Evolutionary conservation across 2,329 filamentous ascomycete species (phyloP).

Genomic region (Hypoxylon rubiginosum): DNA sequence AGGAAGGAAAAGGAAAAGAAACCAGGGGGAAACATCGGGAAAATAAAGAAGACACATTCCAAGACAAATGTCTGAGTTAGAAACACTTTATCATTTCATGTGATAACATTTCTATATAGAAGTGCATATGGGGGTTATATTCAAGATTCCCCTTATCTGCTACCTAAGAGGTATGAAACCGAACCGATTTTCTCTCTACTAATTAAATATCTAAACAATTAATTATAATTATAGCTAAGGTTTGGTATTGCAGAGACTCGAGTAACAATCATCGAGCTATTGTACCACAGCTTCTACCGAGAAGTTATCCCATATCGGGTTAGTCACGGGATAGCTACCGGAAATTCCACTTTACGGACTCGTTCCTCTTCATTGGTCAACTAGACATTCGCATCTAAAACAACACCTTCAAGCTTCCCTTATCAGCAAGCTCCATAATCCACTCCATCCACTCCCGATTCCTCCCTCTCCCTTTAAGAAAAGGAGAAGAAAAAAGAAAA

Average conservation of each 20-base stretch:
- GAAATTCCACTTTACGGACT: not conserved
- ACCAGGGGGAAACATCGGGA: not conserved
- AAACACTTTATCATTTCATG: not conserved
- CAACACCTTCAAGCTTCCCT: conserved; percentile 19
- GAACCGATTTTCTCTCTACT: not conserved
- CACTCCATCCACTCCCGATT: not conserved
- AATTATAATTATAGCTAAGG: no score
- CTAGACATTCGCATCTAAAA: conserved; percentile 19
- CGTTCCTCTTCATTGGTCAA: conserved; percentile 30
- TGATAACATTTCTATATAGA: not conserved
- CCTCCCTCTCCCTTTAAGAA: not conserved
- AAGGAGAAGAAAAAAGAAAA: not conserved
- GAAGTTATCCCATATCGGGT: not conserved
- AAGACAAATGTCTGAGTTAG: not conserved
- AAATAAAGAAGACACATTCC: not conserved
- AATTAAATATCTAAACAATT: not conserved
- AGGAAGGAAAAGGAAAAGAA: not conserved
- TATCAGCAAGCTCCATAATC: no score
- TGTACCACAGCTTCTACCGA: not conserved
- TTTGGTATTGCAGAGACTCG: no score
- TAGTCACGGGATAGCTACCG: conserved; percentile 3
- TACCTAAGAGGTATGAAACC: not conserved
- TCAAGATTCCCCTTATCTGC: not conserved
- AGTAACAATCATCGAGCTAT: not conserved
- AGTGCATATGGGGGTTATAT: not conserved